Base-by-base conservation (phyloP, 1,139 yeast genomes). In the Saccharomyces hybrid region DNA sequence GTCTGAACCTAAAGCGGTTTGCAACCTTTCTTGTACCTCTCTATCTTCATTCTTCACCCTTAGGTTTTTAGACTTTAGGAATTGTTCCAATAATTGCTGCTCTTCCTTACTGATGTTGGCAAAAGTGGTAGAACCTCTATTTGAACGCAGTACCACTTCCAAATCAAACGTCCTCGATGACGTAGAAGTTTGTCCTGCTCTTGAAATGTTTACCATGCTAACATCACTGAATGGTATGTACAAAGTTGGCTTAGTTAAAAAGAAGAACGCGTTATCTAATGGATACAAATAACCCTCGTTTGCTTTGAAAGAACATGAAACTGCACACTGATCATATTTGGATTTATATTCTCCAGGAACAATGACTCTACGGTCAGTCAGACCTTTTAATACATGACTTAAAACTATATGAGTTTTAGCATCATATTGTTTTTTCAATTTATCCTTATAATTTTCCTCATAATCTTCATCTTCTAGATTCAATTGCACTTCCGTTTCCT, bases 271-370 rank as follows among this genome's bases (percentile, higher is more conserved):
- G 71, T 89, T 87, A 61, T 95, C 99, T 58, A 93, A 78, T 20
- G 96, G 91, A 70, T 88, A 93, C 57, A 93, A 74, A 64, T 89
- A 87, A 44, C 99, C 99, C 73, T 93, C 99, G 52, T 89, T 87
- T 0, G 98, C 99, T 72, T 91, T 93, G 63, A 89, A 81, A 14
- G 97, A 88, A 73, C 99, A 91, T 23, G 90, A 79, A 50, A 93
- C 84, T 9, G 96, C 97, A 9, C 96, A 88, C 64, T 87, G 93
- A 48, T 79, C 79, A 64, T 78, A 82, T 54, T 82, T 79, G 5
- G 95, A 85, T 61, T 80, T 80, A 75, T 82, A 91, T 2, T 86
- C 77, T n/a, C 96, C 96, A 0, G 98, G 96, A 48, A 85, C 83
- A 46, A 88, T 82, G 59, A 93, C 82, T 65, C 91, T 84, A 63